phyloP scores from a whole-genome alignment of 768 basidiomycete species.

The Exidia glandulosa region DNA sequence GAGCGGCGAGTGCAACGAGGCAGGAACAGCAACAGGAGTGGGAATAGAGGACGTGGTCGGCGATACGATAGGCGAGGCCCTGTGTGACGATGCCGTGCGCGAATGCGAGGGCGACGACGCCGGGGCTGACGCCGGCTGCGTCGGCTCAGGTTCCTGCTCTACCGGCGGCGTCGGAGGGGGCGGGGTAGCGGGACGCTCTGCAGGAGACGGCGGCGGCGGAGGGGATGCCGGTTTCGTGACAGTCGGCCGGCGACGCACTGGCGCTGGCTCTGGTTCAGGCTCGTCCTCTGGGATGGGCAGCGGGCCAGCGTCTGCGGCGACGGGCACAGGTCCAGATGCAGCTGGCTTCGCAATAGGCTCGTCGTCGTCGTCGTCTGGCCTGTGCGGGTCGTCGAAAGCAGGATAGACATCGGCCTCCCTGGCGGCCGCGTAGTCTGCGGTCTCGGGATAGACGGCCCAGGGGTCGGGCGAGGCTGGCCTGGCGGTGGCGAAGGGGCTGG shows the following conservation, averaged over 20 bases:
- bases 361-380: slow-evolving; percentile 16
- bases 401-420: slow-evolving; percentile 7
- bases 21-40: slow-evolving; percentile 5
- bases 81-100: not conserved
- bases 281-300: too few relatives aligned
- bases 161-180: not conserved
- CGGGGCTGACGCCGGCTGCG: not conserved
- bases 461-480: slow-evolving; percentile 63
- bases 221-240: slow-evolving; percentile 11
- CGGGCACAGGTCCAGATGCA: slow-evolving; percentile 9
- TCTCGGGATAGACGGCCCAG: slow-evolving; percentile 35
- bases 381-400: slow-evolving; percentile 10
- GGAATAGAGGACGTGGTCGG: slow-evolving; percentile 6
- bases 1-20: slow-evolving; percentile 16
- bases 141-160: not conserved
- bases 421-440: slow-evolving; percentile 31
- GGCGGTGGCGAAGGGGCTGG: slow-evolving; percentile 54
- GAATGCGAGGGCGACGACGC: not conserved
- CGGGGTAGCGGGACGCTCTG: slow-evolving; percentile 6
- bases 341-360: slow-evolving; percentile 10
- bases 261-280: slow-evolving; percentile 26
- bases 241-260: slow-evolving; percentile 19
- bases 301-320: slow-evolving; percentile 26
- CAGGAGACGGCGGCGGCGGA: slow-evolving; percentile 7
- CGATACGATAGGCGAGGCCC: slow-evolving; percentile 13